Base-by-base conservation (phyloP, 345 rosid species). In the Ceriops tagal region DNA sequence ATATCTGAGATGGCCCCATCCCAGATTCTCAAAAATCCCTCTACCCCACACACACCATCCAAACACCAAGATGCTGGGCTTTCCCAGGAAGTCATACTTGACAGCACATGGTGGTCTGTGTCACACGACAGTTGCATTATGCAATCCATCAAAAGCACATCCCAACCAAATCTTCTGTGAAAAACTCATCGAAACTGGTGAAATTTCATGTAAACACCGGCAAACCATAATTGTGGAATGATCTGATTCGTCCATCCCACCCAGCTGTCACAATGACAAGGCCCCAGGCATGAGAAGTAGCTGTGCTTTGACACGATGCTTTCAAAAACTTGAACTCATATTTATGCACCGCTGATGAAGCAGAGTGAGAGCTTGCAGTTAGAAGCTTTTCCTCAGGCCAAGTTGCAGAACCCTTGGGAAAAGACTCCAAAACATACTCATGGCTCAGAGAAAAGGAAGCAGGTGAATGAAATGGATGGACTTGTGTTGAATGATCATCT, bases 371-470 rank as follows among this genome's bases (percentile, higher is more conserved):
- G 69, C 78, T 80, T 0, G 89, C 81, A 35, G 74, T 10, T 24
- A 85, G 91, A 63, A 95, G 96, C 82, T 83, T 85, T 81, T 95
- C 99, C 75, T 95, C 99, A 0, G 99, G 99, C 97, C 97, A 95
- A 19, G 99, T 95, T 0, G 96, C 96, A 0, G 96, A 82, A 53
- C 95, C 89, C 74, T 88, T 92, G 2, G 99, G 92, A 68, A 83
- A 89, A 55, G 92, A 80, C 66, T 87, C 97, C 28, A 83, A 67
- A 71, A 78, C 72, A 68, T 83, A 88, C 59, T 89, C 96, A 16
- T 79, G 83, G 66, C 87, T 82, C 60, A 87, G 64, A 26, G 85
- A 83, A 81, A 92, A 88, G 61, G 76, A 65, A 26, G 85, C 79
- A 3, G 89, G 85, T 8, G 83, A 82, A 39, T 78, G 74, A 58